phyloP scores from a whole-genome alignment of 129 eudicot genomes.

The Lactuca sativa region DNA sequence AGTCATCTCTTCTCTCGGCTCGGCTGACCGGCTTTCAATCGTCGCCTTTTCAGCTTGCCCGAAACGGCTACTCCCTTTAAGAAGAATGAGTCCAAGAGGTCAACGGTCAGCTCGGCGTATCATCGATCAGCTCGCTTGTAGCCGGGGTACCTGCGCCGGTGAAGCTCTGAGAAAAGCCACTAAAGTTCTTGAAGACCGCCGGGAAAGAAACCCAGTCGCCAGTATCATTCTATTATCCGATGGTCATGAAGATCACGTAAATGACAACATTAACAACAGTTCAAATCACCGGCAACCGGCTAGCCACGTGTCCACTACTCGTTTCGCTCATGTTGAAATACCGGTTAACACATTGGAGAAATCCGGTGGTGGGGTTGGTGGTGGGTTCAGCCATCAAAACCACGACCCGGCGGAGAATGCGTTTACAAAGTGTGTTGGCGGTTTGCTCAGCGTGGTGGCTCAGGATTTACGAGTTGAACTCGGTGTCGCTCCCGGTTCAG shows the following conservation, averaged over 20 bases:
- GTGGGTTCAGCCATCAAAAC: conserved; percentile 26
- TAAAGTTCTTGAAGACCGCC: conserved; percentile 74
- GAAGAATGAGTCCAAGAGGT: conserved; percentile 64
- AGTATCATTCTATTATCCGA: conserved; percentile 77
- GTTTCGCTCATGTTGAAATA: conserved; percentile 84
- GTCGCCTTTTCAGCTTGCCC: conserved; percentile 66
- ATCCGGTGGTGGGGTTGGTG: conserved; percentile 40
- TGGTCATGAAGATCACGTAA: conserved; percentile 57
- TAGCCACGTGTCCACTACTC: conserved; percentile 52
- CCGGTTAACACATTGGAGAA: conserved; percentile 62
- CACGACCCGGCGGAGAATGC: conserved; percentile 60
- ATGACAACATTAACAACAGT: background rate
- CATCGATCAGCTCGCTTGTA: conserved; percentile 57
- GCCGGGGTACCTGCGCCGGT: conserved; percentile 60
- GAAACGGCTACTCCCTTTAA: conserved; percentile 58
- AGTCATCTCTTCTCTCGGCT: conserved; percentile 80
- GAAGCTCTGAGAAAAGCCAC: conserved; percentile 75
- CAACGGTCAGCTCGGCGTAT: conserved; percentile 82
- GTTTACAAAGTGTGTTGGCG: conserved; percentile 79
- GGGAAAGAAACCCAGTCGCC: conserved; percentile 85
- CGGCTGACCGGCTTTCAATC: conserved; percentile 81
- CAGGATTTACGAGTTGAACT: conserved; percentile 66
- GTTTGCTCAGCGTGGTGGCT: conserved; percentile 78
- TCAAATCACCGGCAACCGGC: conserved; percentile 35
- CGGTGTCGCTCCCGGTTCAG: conserved; percentile 66